Percentiles rank a stretch among this genome's conserved stretches.
Conservation (phyloP, 2,329 filamentous ascomycete genomes). For the Arthrobotrys conoides region DNA sequence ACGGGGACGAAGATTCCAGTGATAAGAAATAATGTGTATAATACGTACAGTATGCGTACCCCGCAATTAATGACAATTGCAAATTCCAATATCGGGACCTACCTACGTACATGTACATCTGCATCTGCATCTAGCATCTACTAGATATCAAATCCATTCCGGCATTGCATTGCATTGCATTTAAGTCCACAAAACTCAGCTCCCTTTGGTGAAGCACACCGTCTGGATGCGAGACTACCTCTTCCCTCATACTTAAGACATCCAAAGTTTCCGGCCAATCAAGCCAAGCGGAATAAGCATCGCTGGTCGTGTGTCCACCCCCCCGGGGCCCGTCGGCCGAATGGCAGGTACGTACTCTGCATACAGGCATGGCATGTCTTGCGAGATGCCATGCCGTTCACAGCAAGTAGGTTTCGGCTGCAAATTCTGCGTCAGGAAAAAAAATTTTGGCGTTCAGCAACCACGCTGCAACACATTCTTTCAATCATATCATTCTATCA, state of each 20-base stretch:
- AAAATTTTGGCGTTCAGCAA: conserved; percentile 46
- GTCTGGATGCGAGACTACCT: no score
- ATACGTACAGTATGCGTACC: not conserved
- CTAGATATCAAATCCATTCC: no score
- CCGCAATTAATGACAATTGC: no score
- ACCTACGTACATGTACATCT: not conserved
- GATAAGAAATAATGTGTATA: conserved; percentile 42
- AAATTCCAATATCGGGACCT: no score
- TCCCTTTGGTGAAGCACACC: no score
- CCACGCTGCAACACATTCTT: conserved; percentile 55
- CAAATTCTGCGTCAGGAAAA: conserved; percentile 27
- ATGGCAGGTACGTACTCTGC: conserved; percentile 9
- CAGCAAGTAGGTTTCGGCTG: conserved; percentile 32
- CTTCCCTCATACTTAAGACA: no score
- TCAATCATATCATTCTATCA: conserved; percentile 22
- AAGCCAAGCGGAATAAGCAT: conserved; percentile 6
- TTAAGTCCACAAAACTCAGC: no score
- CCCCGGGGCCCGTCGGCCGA: conserved; percentile 34
- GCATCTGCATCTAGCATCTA: not conserved
- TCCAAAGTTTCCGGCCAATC: conserved; percentile 13
- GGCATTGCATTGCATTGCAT: no score
- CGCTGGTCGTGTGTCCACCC: conserved; percentile 18
- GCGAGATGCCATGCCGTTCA: conserved; percentile 30
- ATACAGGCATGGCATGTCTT: conserved; percentile 35
- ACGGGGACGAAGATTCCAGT: conserved; percentile 57